Percentiles rank a stretch among this genome's conserved stretches.
Conservation (phyloP, 352 stramenopile genomes). For the Phytopythium cucurbitacearum region DNA sequence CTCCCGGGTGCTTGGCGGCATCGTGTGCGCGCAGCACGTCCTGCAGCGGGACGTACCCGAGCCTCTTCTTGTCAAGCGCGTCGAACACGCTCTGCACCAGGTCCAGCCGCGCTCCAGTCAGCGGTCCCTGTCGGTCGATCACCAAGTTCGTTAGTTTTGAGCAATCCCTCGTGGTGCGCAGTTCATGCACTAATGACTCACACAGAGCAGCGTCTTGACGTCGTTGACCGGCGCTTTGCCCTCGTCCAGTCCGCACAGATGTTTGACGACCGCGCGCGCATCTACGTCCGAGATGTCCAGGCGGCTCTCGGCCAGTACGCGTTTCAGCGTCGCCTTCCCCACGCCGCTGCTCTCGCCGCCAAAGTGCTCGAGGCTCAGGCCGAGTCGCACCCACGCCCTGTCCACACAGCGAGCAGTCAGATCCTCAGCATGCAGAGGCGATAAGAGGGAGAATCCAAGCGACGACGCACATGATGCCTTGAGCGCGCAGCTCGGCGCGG, state of each 20-base stretch:
- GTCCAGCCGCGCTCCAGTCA: constrained; percentile 45
- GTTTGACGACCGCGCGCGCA: constrained; percentile 40
- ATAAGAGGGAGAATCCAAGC: background rate
- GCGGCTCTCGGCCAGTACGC: constrained; percentile 40
- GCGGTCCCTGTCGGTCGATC: constrained; percentile 21
- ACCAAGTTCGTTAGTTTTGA: no score
- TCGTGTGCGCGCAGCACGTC: constrained; percentile 54
- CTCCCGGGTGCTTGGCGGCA: constrained; percentile 44
- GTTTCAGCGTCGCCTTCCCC: constrained; percentile 50
- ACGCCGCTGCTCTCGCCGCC: constrained; percentile 34
- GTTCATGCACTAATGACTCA: constrained; percentile 9
- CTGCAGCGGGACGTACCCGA: constrained; percentile 51
- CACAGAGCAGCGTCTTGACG: constrained; percentile 64
- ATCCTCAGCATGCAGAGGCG: background rate
- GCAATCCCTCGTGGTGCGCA: no score
- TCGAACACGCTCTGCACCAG: constrained; percentile 71
- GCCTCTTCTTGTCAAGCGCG: constrained; percentile 46
- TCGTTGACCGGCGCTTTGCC: constrained; percentile 33
- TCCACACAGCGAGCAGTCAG: background rate
- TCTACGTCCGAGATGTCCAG: constrained; percentile 63
- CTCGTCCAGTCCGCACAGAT: constrained; percentile 28
- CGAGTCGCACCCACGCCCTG: constrained; percentile 53
- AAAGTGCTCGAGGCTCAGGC: constrained; percentile 41
- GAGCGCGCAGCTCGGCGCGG: constrained; percentile 29
- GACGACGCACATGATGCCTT: constrained; percentile 44